These are phyloP conservation scores for Prunus mume DNA, from an alignment of 306 rosid genomes.

Conservation along the genomic window DNA sequence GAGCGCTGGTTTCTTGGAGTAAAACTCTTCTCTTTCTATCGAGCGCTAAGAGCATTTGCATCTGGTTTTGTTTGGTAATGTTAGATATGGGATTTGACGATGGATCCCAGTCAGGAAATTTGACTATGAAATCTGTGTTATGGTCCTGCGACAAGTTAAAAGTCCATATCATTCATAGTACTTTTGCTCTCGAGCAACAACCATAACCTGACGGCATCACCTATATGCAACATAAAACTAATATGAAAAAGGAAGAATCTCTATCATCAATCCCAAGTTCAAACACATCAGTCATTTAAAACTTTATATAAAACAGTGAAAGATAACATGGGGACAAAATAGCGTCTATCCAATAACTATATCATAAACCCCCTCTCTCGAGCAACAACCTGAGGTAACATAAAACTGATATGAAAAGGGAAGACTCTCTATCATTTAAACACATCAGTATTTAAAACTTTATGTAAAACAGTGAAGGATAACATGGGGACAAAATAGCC, in stretches of 20 bases:
- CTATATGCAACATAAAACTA: background rate
- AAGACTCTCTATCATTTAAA: background rate
- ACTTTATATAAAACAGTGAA: background rate
- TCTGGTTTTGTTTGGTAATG: conserved; percentile 20
- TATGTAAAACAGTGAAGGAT: background rate
- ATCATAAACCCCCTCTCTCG: background rate
- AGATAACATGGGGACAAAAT: background rate
- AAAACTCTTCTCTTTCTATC: conserved; percentile 49
- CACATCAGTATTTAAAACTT: background rate
- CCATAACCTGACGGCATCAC: background rate
- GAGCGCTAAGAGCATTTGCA: conserved; percentile 29
- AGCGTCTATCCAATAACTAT: background rate
- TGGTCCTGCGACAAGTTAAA: conserved; percentile 63
- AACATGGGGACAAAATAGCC: background rate
- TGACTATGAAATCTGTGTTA: conserved; percentile 72
- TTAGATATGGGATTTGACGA: conserved; percentile 29
- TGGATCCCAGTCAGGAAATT: conserved; percentile 92
- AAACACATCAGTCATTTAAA: background rate
- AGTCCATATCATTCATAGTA: background rate
- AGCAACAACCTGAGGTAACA: background rate
- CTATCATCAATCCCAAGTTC: background rate
- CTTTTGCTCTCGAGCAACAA: background rate
- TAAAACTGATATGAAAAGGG: background rate
- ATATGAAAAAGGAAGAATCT: background rate
- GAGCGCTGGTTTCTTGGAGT: conserved; percentile 30